A percentile compares a stretch with the other conserved stretches of the same genome.
phyloP scores from a whole-genome alignment of 1,284 basidiomycete species.

The Ganoderma multipileum region DNA sequence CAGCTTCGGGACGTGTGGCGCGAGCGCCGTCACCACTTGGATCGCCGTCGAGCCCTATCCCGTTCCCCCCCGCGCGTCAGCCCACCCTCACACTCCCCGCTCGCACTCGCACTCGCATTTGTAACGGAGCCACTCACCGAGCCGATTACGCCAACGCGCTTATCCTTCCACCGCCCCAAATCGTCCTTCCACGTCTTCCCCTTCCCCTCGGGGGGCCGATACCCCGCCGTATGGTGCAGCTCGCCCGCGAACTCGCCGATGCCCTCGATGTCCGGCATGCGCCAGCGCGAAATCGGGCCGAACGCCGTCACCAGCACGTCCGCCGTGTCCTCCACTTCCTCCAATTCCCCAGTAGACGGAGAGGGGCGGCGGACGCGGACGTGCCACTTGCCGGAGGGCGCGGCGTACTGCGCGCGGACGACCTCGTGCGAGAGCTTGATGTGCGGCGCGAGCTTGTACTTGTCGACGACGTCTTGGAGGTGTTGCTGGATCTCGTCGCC shows the following conservation, averaged over 20 bases:
- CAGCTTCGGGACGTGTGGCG: conserved; percentile 56
- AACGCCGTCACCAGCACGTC: conserved; percentile 60
- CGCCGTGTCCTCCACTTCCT: conserved; percentile 56
- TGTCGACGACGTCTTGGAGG: conserved; percentile 59
- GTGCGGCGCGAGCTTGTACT: conserved; percentile 59
- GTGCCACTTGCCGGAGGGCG: conserved; percentile 58
- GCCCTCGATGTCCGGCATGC: conserved; percentile 65
- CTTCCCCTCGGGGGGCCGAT: conserved; percentile 50
- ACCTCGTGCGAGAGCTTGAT: conserved; percentile 65
- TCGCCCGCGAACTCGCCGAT: conserved; percentile 56
- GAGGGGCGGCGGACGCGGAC: conserved; percentile 47
- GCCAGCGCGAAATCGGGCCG: conserved; percentile 58
- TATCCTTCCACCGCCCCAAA: conserved; percentile 57
- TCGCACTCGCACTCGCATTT: too few species aligned
- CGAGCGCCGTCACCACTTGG: conserved; percentile 66
- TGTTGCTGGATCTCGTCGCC: conserved; percentile 64
- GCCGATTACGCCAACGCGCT: conserved; percentile 66
- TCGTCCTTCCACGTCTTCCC: conserved; percentile 50
- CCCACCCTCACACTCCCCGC: background rate
- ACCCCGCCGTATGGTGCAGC: conserved; percentile 62
- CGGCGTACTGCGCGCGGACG: conserved; percentile 55
- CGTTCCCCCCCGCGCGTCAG: background rate
- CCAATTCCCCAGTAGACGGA: conserved; percentile 37
- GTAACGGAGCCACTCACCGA: conserved; percentile 46
- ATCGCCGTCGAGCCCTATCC: conserved; percentile 67